Conservation (phyloP, 352 stramenopile species). For the Phytophthora sp. region DNA sequence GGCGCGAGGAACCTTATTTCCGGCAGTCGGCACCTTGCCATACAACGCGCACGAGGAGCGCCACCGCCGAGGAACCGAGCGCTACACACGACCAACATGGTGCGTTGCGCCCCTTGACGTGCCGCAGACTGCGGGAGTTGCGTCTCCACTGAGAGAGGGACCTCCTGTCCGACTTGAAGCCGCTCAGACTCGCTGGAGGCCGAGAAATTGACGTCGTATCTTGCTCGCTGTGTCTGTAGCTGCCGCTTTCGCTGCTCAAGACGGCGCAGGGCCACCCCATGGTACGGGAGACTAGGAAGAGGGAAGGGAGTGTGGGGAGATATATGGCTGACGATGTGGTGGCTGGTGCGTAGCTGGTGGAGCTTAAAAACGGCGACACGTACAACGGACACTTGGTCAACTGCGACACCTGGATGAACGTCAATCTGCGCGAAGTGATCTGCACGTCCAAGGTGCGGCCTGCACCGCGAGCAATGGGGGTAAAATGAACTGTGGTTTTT, state of each 20-base stretch:
- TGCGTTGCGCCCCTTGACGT: constrained; percentile 4
- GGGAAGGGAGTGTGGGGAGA: neutral
- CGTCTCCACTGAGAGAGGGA: neutral
- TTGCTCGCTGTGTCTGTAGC: constrained; percentile 49
- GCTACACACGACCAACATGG: constrained; percentile 24
- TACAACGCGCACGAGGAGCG: constrained; percentile 5
- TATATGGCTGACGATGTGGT: neutral
- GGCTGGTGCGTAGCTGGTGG: constrained; percentile 88
- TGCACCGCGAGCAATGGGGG: too few species aligned
- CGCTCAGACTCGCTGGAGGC: neutral
- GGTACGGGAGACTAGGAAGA: constrained; percentile 39
- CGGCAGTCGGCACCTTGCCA: constrained; percentile 15
- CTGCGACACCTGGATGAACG: constrained; percentile 99
- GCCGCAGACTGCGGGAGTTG: neutral
- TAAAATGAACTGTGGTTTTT: neutral
- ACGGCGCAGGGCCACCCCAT: constrained; percentile 95
- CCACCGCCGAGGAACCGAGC: constrained; percentile 1
- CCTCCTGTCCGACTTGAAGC: neutral
- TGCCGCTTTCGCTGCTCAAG: constrained; percentile 96
- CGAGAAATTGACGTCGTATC: constrained; percentile 19
- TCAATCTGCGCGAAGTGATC: constrained; percentile 99
- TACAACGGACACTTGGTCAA: constrained; percentile 98
- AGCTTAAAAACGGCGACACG: constrained; percentile 99
- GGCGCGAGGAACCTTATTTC: constrained; percentile 14
- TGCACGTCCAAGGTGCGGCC: constrained; percentile 93